Base-by-base conservation (phyloP, 225 moss, liverwort and hornwort species). In the Asterella californica region DNA sequence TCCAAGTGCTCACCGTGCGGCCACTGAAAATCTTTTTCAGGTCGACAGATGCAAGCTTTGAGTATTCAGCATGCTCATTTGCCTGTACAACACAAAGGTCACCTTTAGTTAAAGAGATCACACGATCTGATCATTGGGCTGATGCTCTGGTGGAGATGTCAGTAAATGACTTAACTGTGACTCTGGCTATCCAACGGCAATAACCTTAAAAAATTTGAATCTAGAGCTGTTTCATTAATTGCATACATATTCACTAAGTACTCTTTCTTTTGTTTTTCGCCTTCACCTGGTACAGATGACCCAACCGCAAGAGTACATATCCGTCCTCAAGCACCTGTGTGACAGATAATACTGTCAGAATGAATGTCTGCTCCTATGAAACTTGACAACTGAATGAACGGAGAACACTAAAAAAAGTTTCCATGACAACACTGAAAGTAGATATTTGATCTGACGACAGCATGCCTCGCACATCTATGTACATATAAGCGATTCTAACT, bases 201-300 rank as follows among this genome's bases (percentile, higher is more conserved):
- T 9, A 21, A 25, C 61, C n/a, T 61, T 61, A 11, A 19, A 21
- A 27, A 61, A 27, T 5, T 6, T 61, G n/a, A 61, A 61, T 27
- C 1, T 10, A 61, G 27, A 61, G n/a, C 27, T 61, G n/a, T 61
- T 61, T 11, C 27, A 27, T 9, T 9, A 27, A 10, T 25, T 61
- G 2, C 27, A 21, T 61, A 9, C n/a, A 61, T 2, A 61, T 61
- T 10, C 61, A 25, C n/a, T 52, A 12, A 52, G 52, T 17, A 17
- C n/a, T n/a, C n/a, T n/a, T n/a, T n/a, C n/a, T n/a, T 24, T 67
- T 17, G 17, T 36, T 34, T 36, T 65, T 33, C 14, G 59, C 17
- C 2, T 18, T 34, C 21, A 71, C 79, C 80, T 87, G 76, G 59
- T 66, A 87, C 1, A 87, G 82, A 80, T 87, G 84, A 27, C 82